Conservation (phyloP, 106 monocot species). For the Narthecium ossifragum region DNA sequence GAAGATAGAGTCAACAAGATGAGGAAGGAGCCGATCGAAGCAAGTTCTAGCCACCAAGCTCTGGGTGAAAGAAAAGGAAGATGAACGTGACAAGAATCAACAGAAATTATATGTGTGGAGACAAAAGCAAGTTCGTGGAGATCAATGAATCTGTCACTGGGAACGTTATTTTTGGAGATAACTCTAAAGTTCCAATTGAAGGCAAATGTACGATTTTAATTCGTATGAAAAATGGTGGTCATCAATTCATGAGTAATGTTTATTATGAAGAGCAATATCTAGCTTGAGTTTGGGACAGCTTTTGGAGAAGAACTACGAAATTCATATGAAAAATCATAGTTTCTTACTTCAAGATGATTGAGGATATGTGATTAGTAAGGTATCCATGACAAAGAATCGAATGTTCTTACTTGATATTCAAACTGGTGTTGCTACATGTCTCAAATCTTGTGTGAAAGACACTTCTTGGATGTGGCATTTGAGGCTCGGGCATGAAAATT, state of each 20-base stretch:
- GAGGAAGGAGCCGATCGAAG: not conserved
- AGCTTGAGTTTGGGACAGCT: constrained; percentile 6
- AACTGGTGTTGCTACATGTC: not conserved
- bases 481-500: not conserved
- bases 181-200: not conserved
- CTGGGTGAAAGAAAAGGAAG: not conserved
- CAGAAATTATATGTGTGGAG: constrained; percentile 11
- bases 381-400: not conserved
- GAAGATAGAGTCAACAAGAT: not conserved
- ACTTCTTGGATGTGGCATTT: constrained; percentile 12
- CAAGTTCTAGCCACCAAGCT: not conserved
- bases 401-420: not conserved
- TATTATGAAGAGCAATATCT: constrained; percentile 4
- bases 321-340: not conserved
- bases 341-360: not conserved
- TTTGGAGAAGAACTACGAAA: constrained; percentile 1
- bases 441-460: not conserved
- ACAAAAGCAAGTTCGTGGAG: not conserved
- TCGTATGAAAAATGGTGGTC: not conserved
- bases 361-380: not conserved
- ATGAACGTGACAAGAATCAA: not conserved
- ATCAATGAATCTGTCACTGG: not conserved
- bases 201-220: constrained; percentile 5
- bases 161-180: not conserved
- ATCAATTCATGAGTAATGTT: constrained; percentile 3